phyloP scores from a whole-genome alignment of 495 filamentous ascomycete species.

The Talaromyces proteolyticus region DNA sequence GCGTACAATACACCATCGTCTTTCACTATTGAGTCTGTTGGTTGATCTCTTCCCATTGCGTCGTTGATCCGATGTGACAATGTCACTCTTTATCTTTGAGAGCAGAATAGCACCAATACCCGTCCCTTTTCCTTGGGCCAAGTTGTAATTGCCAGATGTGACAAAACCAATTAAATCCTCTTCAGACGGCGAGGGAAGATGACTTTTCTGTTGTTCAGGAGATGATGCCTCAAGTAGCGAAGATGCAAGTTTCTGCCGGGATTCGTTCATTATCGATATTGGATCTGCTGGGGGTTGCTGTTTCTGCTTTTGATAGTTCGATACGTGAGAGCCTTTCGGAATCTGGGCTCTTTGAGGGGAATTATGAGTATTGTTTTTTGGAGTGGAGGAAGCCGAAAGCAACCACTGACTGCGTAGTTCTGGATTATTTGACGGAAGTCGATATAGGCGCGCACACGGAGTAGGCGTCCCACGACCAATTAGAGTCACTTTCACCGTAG shows the following conservation, averaged over 20 bases:
- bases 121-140: slow-evolving; percentile 68
- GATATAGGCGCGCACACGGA: slow-evolving; percentile 66
- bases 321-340: slow-evolving; percentile 15
- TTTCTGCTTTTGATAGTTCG: slow-evolving; percentile 1
- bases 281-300: slow-evolving; percentile 7
- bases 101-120: slow-evolving; percentile 70
- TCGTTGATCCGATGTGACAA: no score
- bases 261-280: slow-evolving; percentile 25
- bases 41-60: no score
- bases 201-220: slow-evolving; percentile 47
- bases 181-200: slow-evolving; percentile 63
- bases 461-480: slow-evolving; percentile 52
- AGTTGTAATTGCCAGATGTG: slow-evolving; percentile 77
- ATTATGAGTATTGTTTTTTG: neutral
- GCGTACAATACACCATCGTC: slow-evolving; percentile 69
- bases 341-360: neutral
- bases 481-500: slow-evolving; percentile 55
- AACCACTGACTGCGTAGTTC: slow-evolving; percentile 51
- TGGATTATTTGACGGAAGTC: slow-evolving; percentile 48
- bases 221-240: slow-evolving; percentile 32
- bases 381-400: slow-evolving; percentile 7
- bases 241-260: slow-evolving; percentile 46
- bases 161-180: slow-evolving; percentile 87
- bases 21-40: no score
- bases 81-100: slow-evolving; percentile 37